Conservation (phyloP, 805 yeast genomes). For the Candida ponderosae region DNA sequence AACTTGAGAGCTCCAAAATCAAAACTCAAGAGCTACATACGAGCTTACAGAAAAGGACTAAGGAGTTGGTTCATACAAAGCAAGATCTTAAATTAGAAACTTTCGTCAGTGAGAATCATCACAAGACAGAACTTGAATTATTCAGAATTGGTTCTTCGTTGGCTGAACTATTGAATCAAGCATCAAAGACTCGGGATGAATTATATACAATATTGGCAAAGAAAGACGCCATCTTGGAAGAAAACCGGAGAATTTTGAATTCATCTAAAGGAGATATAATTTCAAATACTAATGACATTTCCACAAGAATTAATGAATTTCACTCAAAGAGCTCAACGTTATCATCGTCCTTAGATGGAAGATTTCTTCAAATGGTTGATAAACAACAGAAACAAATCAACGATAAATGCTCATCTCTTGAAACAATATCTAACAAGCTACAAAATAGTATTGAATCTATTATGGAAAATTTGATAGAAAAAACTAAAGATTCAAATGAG, state of each 20-base stretch:
- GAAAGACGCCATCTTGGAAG: slow-evolving; percentile 7
- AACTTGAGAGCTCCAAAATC: slow-evolving; percentile 8
- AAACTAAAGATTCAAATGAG: not conserved
- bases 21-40: slow-evolving; percentile 2
- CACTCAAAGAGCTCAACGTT: slow-evolving; percentile 9
- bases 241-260: slow-evolving; percentile 9
- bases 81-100: slow-evolving; percentile 11
- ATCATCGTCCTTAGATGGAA: slow-evolving; percentile 6
- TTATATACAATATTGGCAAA: slow-evolving; percentile 13
- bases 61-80: slow-evolving; percentile 5
- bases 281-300: slow-evolving; percentile 1
- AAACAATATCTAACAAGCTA: slow-evolving; percentile 1
- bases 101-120: slow-evolving; percentile 8
- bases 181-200: slow-evolving; percentile 3
- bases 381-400: slow-evolving; percentile 7
- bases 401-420: slow-evolving; percentile 5
- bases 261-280: slow-evolving; percentile 4
- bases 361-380: slow-evolving; percentile 9
- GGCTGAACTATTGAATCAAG: slow-evolving; percentile 5
- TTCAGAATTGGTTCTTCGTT: slow-evolving; percentile 7
- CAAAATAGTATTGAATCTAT: slow-evolving; percentile 3
- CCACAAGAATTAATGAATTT: not conserved
- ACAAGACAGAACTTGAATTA: slow-evolving; percentile 14
- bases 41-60: slow-evolving; percentile 8
- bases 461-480: slow-evolving; percentile 1